phyloP scores from a whole-genome alignment of 2,329 filamentous ascomycete species.

The Stachybotrys chlorohalonatus region DNA sequence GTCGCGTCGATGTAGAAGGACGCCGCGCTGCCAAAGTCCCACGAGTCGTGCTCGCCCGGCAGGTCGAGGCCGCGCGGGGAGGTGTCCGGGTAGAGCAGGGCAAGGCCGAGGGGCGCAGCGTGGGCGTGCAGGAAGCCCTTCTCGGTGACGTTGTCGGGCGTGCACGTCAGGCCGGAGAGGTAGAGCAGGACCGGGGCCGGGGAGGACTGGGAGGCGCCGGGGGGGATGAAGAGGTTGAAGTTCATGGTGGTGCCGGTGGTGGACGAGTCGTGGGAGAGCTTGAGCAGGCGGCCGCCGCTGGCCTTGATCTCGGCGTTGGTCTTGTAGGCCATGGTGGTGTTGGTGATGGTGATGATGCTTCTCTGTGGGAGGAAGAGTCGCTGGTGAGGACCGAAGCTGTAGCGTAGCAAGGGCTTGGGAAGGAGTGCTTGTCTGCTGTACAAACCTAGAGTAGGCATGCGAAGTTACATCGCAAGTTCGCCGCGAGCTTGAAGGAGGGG shows the following conservation, averaged over 20 bases:
- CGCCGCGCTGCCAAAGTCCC: conserved; percentile 86
- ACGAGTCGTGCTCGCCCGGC: conserved; percentile 75
- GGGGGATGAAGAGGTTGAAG: conserved; percentile 85
- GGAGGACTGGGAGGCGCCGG: conserved; percentile 45
- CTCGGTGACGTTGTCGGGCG: conserved; percentile 74
- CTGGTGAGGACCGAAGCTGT: too few relatives aligned
- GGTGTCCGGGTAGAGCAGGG: conserved; percentile 92
- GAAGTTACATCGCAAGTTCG: neutral
- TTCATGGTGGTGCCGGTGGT: conserved; percentile 82
- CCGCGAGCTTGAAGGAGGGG: neutral
- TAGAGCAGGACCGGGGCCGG: conserved; percentile 81
- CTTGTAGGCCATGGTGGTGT: conserved; percentile 65
- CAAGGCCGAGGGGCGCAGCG: conserved; percentile 73
- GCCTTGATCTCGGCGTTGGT: conserved; percentile 82
- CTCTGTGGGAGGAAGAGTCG: too few relatives aligned
- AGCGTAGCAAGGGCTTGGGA: too few relatives aligned
- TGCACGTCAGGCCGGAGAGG: conserved; percentile 90
- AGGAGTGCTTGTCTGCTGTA: too few relatives aligned
- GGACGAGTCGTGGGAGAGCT: conserved; percentile 77
- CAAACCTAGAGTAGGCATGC: neutral
- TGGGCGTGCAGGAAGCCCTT: conserved; percentile 86
- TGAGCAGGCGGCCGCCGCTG: conserved; percentile 91
- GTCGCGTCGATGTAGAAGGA: conserved; percentile 93
- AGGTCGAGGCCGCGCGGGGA: conserved; percentile 78
- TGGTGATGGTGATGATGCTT: neutral